phyloP scores from a whole-genome alignment of 2,329 filamentous ascomycete species.

The Thielaviopsis euricoi region DNA sequence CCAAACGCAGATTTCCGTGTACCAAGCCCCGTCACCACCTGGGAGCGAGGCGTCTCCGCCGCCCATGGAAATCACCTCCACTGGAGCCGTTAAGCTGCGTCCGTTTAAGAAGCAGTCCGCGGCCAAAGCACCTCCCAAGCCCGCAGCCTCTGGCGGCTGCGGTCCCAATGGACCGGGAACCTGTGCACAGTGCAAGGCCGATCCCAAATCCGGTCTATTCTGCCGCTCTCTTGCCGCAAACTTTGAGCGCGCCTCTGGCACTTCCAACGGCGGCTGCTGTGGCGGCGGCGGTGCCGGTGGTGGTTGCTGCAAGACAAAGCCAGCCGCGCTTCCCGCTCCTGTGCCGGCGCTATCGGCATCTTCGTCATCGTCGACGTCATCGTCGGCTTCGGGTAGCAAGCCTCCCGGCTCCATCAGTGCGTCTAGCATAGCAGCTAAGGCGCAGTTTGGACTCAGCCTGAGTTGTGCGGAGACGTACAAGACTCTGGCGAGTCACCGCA shows the following conservation, averaged over 20 bases:
- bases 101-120: slow-evolving; percentile 6
- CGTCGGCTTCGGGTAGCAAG: slow-evolving; percentile 17
- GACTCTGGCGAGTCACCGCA: slow-evolving; percentile 58
- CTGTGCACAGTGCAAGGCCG: slow-evolving; percentile 60
- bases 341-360: slow-evolving; percentile 15
- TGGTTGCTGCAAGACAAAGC: slow-evolving; percentile 45
- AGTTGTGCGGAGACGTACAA: slow-evolving; percentile 67
- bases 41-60: slow-evolving; percentile 41
- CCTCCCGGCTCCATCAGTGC: not conserved
- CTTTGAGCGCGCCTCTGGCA: slow-evolving; percentile 27
- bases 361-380: slow-evolving; percentile 21
- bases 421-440: slow-evolving; percentile 15
- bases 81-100: slow-evolving; percentile 44
- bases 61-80: slow-evolving; percentile 41
- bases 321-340: slow-evolving; percentile 8
- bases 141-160: slow-evolving; percentile 24
- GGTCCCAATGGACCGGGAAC: slow-evolving; percentile 59
- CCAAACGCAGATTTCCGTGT: slow-evolving; percentile 25
- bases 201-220: slow-evolving; percentile 68
- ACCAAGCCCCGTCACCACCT: slow-evolving; percentile 39
- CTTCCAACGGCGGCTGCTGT: slow-evolving; percentile 39
- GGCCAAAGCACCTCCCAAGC: slow-evolving; percentile 15
- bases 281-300: slow-evolving; percentile 41
- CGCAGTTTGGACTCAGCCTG: slow-evolving; percentile 36
- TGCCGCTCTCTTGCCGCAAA: slow-evolving; percentile 65